Evolutionary conservation across 805 yeast species (phyloP), one percentile per base, ranked within the genome.

Genomic region (Schizosaccharomyces japonicus): DNA sequence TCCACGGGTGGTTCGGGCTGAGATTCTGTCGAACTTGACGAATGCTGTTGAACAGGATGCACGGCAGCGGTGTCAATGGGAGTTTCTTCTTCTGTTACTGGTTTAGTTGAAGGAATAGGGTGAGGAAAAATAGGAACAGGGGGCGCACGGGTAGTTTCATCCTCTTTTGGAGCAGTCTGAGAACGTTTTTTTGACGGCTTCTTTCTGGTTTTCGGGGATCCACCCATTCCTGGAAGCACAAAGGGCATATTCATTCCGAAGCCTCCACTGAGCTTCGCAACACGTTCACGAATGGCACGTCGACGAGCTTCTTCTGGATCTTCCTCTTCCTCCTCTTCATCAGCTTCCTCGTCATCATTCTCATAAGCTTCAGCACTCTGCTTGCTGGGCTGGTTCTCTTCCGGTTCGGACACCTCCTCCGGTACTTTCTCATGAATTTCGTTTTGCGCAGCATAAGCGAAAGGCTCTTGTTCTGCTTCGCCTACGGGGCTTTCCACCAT

Each of bases 251-350:
- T 31, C 57, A 55, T 51, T 21, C 75, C 75, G 63, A 79, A 70
- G 3, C 84, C 84, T 19, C 94, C 93, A 0, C 95, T 80, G 17
- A 87, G 70, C 55, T 78, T 81, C n/a, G 98, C 96, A 95, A 87
- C 87, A 51, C 95, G 72, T 52, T 80, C 95, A 19, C 92, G 76
- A 48, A 87, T 66, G 5, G 78, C 81, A 45, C 78, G 71, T 55
- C 90, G 72, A 49, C 78, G 72, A 4, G 76, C 67, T 25, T 23
- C 17, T 25, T 42, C 46, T 3, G 31, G 33, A 42, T 42, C 46
- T 7, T 8, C 27, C 3, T 27, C 32, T 42, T 27, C 31, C 13
- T 27, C n/a, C 33, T 42, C 29, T n/a, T 15, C 28, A 5, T 42
- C 29, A 6, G 19, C 15, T 10, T 19, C 1, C 3, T 42, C 46